Evolutionary conservation across 108 stramenopile genomes (phyloP).

Genomic region (Cyclotella cryptica): DNA sequence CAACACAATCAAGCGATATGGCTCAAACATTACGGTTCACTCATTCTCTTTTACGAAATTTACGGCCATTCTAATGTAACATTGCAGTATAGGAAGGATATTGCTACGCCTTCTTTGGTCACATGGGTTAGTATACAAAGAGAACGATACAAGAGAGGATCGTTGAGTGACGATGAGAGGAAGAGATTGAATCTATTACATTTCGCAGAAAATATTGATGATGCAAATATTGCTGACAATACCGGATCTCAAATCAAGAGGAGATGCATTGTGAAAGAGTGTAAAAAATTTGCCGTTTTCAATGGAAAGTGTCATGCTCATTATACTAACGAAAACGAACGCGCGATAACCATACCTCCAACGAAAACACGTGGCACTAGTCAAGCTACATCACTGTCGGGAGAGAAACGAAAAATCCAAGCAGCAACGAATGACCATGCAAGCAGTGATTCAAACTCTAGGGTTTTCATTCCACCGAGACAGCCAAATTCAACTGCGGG

Average conservation of each 20-base stretch:
- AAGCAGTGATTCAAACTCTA: neutral
- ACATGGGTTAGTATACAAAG: constrained; percentile 10
- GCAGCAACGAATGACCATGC: neutral
- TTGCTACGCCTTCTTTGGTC: constrained; percentile 3
- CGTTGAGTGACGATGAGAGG: constrained; percentile 1
- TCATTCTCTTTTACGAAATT: constrained; percentile 10
- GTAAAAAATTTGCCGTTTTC: constrained; percentile 13
- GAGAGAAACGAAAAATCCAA: neutral
- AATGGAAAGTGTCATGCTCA: constrained; percentile 18
- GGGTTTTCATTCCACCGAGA: too few relatives aligned
- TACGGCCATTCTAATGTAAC: constrained; percentile 14
- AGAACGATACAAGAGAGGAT: neutral
- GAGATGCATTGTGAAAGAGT: neutral
- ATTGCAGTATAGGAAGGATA: neutral
- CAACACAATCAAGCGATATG: neutral
- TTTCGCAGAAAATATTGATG: neutral
- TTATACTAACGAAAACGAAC: neutral
- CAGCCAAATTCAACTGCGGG: too few relatives aligned
- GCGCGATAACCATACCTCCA: neutral
- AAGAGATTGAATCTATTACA: neutral
- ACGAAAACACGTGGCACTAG: neutral
- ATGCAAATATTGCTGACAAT: neutral
- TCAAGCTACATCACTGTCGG: too few relatives aligned
- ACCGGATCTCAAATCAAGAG: too few relatives aligned
- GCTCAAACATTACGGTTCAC: constrained; percentile 11